Evolutionary conservation across 1,139 yeast species (phyloP).

Genomic region (Nakaseomyces glabratus): DNA sequence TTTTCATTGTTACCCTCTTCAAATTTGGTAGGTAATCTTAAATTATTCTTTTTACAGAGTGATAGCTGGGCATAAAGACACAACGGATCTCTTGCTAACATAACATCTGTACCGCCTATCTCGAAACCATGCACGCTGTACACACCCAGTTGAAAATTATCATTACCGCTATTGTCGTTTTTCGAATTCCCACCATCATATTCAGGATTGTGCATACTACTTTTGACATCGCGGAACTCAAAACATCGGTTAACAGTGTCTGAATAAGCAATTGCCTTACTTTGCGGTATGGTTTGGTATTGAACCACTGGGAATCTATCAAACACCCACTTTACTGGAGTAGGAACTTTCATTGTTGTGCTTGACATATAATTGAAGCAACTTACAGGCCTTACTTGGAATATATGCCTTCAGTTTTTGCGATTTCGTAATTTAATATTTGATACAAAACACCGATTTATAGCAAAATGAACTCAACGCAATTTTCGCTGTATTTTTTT

Average conservation of each 20-base stretch:
- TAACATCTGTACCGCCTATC: slow-evolving; percentile 7
- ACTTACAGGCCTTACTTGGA: slow-evolving; percentile 16
- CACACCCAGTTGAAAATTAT: slow-evolving; percentile 14
- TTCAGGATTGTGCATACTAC: slow-evolving; percentile 3
- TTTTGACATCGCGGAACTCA: slow-evolving; percentile 7
- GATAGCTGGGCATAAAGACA: slow-evolving; percentile 16
- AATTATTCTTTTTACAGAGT: slow-evolving; percentile 13
- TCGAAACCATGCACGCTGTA: slow-evolving; percentile 9
- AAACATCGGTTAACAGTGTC: slow-evolving; percentile 7
- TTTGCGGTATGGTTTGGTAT: slow-evolving; percentile 5
- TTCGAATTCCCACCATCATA: background rate
- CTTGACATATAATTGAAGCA: background rate
- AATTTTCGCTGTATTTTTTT: too few species aligned
- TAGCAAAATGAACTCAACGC: too few species aligned
- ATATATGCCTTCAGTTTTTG: too few species aligned
- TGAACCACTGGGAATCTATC: slow-evolving; percentile 15
- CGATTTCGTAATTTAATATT: too few species aligned
- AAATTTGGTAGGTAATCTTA: slow-evolving; percentile 9
- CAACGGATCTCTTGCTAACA: slow-evolving; percentile 16
- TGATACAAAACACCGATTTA: too few species aligned
- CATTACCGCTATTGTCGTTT: too few species aligned
- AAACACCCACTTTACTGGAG: slow-evolving; percentile 13
- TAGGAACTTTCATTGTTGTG: slow-evolving; percentile 7
- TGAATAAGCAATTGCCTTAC: background rate
- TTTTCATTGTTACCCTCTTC: background rate